These are phyloP conservation scores for Phialophora tarda DNA, from an alignment of 2,329 filamentous ascomycete species.

Conservation along the genomic window DNA sequence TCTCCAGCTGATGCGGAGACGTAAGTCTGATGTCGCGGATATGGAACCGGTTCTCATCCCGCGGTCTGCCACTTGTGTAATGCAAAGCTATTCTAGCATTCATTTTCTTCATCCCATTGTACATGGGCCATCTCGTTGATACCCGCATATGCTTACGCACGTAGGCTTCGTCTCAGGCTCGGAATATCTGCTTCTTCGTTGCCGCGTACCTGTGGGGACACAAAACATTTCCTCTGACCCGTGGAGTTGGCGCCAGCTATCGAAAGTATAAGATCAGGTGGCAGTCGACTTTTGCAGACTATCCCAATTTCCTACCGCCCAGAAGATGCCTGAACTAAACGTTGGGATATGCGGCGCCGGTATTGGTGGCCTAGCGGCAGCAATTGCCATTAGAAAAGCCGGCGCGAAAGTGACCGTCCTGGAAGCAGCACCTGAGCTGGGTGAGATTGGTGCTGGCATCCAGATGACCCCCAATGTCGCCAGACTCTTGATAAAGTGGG, in stretches of 20 bases:
- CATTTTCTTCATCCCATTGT: background rate
- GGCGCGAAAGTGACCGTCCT: conserved; percentile 43
- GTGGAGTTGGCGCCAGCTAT: background rate
- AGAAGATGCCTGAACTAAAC: conserved; percentile 27
- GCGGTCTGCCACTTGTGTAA: background rate
- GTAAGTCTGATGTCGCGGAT: conserved; percentile 8
- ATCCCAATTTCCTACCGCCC: background rate
- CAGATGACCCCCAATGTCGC: conserved; percentile 38
- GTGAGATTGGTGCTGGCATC: conserved; percentile 47
- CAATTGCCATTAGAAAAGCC: conserved; percentile 50
- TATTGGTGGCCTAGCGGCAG: conserved; percentile 53
- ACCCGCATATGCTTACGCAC: background rate
- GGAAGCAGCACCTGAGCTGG: conserved; percentile 43
- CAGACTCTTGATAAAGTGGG: conserved; percentile 50
- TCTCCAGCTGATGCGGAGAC: conserved; percentile 22
- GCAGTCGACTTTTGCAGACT: background rate
- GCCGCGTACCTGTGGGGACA: background rate
- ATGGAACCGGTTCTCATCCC: conserved; percentile 1
- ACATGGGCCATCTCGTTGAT: background rate
- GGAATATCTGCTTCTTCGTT: background rate
- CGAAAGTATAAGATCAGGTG: background rate
- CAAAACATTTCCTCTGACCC: background rate
- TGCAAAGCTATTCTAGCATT: background rate
- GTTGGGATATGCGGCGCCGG: conserved; percentile 48
- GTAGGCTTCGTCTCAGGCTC: background rate